Percentiles rank a stretch among this genome's conserved stretches.
Evolutionary conservation across 129 eudicot species (phyloP).

Genomic region (Pseudognaphalium luteoalbum): DNA sequence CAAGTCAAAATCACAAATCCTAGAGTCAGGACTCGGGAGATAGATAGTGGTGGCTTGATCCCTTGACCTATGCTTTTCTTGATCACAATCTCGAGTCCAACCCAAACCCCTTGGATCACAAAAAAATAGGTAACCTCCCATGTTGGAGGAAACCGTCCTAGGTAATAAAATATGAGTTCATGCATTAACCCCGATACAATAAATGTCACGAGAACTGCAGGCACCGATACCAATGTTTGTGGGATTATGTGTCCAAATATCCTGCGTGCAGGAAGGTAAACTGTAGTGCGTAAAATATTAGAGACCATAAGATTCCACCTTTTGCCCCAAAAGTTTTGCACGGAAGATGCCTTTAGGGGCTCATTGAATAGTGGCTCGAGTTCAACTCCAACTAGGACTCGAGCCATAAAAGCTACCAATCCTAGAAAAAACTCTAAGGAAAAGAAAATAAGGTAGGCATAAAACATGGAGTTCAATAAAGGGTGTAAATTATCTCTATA

Average conservation of each 20-base stretch:
- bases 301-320: slow-evolving; percentile 66
- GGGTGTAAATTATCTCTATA: slow-evolving; percentile 24
- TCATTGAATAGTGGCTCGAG: slow-evolving; percentile 57
- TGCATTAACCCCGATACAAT: slow-evolving; percentile 54
- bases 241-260: slow-evolving; percentile 14
- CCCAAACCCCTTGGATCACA: slow-evolving; percentile 51
- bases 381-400: slow-evolving; percentile 27
- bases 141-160: slow-evolving; percentile 40
- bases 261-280: slow-evolving; percentile 37
- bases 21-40: slow-evolving; percentile 34
- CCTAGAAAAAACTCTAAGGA: slow-evolving; percentile 38
- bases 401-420: slow-evolving; percentile 22
- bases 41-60: slow-evolving; percentile 23
- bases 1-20: slow-evolving; percentile 34
- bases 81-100: slow-evolving; percentile 42
- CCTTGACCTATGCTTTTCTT: slow-evolving; percentile 28
- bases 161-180: slow-evolving; percentile 44
- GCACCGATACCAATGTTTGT: slow-evolving; percentile 15
- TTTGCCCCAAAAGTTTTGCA: slow-evolving; percentile 68
- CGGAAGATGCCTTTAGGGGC: slow-evolving; percentile 55
- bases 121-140: slow-evolving; percentile 46
- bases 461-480: slow-evolving; percentile 8
- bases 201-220: slow-evolving; percentile 28
- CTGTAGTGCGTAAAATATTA: slow-evolving; percentile 33
- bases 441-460: slow-evolving; percentile 32